These are phyloP conservation scores for Solanum hybrid DNA, from an alignment of 305 asterid genomes.

Conservation along the genomic window DNA sequence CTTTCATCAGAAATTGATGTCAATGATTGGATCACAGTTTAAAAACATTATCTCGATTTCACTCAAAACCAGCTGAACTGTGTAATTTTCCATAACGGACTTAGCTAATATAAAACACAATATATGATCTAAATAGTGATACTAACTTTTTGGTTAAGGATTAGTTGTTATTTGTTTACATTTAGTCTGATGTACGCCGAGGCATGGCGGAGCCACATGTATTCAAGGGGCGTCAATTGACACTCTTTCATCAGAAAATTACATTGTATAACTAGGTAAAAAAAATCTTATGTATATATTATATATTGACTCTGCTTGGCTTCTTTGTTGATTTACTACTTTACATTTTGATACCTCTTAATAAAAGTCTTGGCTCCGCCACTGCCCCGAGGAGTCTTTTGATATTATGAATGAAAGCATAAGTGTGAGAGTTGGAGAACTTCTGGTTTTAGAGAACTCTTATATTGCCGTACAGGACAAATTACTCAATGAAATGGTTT, in stretches of 20 bases:
- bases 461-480: not conserved
- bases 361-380: not conserved
- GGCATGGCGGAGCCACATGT: not conserved
- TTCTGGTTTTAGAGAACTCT: not conserved
- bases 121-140: not conserved
- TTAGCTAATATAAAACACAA: not conserved
- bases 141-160: not conserved
- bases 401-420: not conserved
- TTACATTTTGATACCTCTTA: not conserved
- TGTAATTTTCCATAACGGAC: not conserved
- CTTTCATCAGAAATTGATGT: not conserved
- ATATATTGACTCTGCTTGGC: not conserved
- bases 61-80: not conserved
- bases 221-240: not conserved
- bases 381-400: not conserved
- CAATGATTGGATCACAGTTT: not conserved
- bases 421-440: not conserved
- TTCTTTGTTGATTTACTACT: not conserved
- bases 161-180: not conserved
- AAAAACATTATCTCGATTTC: not conserved
- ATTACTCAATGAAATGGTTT: not conserved
- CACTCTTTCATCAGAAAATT: not conserved
- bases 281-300: not conserved
- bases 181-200: not conserved
- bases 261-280: not conserved